Conservation (phyloP, 331 rosid genomes). For the Pyrus hybrid region DNA sequence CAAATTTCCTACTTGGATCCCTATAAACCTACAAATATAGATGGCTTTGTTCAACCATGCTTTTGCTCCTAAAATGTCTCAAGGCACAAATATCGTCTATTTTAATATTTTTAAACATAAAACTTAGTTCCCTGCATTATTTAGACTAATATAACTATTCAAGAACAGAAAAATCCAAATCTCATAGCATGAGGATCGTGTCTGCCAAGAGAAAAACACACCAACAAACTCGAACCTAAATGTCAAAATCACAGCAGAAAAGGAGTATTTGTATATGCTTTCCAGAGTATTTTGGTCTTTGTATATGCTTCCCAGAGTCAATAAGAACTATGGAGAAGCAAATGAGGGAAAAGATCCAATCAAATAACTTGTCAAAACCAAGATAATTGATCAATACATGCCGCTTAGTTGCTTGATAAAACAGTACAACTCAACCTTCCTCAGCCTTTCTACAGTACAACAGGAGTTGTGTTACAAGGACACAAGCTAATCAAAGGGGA, state of each 20-base stretch:
- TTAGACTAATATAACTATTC: background rate
- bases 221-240: background rate
- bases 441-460: too few species aligned
- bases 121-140: background rate
- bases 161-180: background rate
- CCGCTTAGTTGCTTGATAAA: too few species aligned
- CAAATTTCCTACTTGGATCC: background rate
- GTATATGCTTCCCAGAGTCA: background rate
- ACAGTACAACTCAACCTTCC: too few species aligned
- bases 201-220: background rate
- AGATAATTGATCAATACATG: too few species aligned
- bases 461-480: too few species aligned
- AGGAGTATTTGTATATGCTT: background rate
- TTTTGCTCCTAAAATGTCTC: background rate
- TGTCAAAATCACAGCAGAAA: background rate
- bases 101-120: background rate
- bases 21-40: slow-evolving; percentile 1
- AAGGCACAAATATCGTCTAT: background rate
- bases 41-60: background rate
- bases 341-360: background rate
- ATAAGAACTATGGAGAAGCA: background rate
- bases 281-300: background rate
- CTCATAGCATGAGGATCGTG: background rate
- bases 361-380: background rate
- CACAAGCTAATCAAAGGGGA: too few species aligned